Conservation (phyloP, 495 filamentous ascomycete genomes). For the Neurospora tetraspora region DNA sequence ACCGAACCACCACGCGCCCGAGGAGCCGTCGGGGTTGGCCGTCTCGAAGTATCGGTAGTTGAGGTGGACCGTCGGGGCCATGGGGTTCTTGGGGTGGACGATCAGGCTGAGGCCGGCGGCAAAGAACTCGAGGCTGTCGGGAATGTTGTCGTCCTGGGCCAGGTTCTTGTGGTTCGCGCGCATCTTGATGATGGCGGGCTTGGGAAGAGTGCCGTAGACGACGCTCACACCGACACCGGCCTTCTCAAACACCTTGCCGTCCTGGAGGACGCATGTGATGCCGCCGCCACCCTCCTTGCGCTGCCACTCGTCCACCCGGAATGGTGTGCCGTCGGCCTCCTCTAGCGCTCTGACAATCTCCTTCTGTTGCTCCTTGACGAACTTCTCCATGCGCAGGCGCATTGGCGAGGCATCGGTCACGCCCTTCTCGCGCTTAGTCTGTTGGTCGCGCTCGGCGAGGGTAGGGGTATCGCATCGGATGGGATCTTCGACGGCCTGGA, state of each 20-base stretch:
- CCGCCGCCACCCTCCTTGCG: slow-evolving; percentile 74
- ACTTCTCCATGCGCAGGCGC: slow-evolving; percentile 93
- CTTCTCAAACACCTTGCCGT: slow-evolving; percentile 96
- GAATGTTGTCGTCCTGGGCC: slow-evolving; percentile 49
- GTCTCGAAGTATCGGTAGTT: slow-evolving; percentile 99
- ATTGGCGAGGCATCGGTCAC: slow-evolving; percentile 72
- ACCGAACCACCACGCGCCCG: slow-evolving; percentile 94
- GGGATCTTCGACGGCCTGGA: slow-evolving; percentile 29
- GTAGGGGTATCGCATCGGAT: slow-evolving; percentile 34
- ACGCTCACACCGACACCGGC: slow-evolving; percentile 91
- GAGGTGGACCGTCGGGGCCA: slow-evolving; percentile 93
- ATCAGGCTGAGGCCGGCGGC: slow-evolving; percentile 89
- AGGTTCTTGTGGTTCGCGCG: slow-evolving; percentile 89
- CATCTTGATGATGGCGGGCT: slow-evolving; percentile 86
- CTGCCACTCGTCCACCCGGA: slow-evolving; percentile 76
- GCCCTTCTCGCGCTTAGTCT: slow-evolving; percentile 54
- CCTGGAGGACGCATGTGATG: slow-evolving; percentile 87
- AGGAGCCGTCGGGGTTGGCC: slow-evolving; percentile 57
- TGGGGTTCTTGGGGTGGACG: slow-evolving; percentile 85
- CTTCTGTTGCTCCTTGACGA: slow-evolving; percentile 85
- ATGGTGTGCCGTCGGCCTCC: slow-evolving; percentile 69
- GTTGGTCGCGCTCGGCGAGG: slow-evolving; percentile 62
- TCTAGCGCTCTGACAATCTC: slow-evolving; percentile 75
- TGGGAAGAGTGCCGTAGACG: slow-evolving; percentile 86
- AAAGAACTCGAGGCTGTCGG: slow-evolving; percentile 80